Conservation (phyloP, 2,329 filamentous ascomycete genomes). For the Leptoxyphium fumago region DNA sequence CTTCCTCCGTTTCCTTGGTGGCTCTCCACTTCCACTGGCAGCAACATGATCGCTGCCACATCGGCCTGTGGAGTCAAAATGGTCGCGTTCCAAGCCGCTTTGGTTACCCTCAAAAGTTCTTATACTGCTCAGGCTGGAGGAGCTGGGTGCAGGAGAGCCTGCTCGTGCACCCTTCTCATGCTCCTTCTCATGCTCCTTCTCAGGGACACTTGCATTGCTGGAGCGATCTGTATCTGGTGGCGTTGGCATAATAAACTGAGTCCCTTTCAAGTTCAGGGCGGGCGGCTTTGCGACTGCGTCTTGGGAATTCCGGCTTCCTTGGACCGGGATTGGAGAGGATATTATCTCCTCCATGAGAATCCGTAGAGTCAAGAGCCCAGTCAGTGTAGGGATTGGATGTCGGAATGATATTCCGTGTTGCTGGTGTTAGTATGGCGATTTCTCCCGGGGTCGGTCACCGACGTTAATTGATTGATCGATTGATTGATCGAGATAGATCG, state of each 20-base stretch:
- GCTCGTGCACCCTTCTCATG: conserved; percentile 6
- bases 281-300: conserved; percentile 14
- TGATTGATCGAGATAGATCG: too few species aligned
- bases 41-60: neutral
- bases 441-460: too few species aligned
- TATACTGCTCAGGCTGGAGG: conserved; percentile 19
- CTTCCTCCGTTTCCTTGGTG: conserved; percentile 26
- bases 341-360: conserved; percentile 16
- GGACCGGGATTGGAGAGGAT: conserved; percentile 12
- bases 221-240: conserved; percentile 19
- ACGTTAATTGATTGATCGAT: too few species aligned
- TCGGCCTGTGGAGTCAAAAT: neutral
- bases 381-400: too few species aligned
- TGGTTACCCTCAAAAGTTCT: conserved; percentile 3
- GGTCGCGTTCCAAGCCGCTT: neutral
- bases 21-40: conserved; percentile 1
- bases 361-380: neutral
- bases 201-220: conserved; percentile 14
- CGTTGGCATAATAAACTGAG: conserved; percentile 21
- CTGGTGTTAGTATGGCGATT: too few species aligned
- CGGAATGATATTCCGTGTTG: too few species aligned
- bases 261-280: conserved; percentile 17
- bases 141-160: conserved; percentile 18
- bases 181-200: conserved; percentile 3
- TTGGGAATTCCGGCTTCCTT: conserved; percentile 13